Evolutionary conservation across 2,329 filamentous ascomycete species (phyloP).

Genomic region (Clarireedia monteithiana): DNA sequence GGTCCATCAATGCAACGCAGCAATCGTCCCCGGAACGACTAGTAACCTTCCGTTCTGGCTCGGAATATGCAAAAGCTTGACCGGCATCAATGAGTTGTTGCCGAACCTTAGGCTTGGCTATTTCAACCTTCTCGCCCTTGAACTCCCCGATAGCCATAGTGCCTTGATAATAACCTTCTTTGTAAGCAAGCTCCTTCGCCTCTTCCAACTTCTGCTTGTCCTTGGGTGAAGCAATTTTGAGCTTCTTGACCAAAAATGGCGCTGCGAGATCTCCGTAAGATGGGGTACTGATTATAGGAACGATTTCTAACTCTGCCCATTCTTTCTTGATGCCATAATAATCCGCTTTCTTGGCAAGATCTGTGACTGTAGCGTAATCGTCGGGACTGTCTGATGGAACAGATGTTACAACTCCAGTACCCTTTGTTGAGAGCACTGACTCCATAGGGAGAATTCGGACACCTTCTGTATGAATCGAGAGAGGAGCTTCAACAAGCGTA

Average conservation of each 20-base stretch:
- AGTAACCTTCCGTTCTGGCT: constrained; percentile 84
- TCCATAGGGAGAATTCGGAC: constrained; percentile 95
- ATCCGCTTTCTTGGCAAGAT: constrained; percentile 89
- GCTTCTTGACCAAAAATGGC: constrained; percentile 73
- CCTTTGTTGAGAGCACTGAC: constrained; percentile 83
- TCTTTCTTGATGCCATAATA: constrained; percentile 96
- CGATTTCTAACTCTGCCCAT: constrained; percentile 86
- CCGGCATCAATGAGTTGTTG: constrained; percentile 68
- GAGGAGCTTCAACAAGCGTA: constrained; percentile 80
- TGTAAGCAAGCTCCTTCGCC: constrained; percentile 94
- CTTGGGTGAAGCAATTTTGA: constrained; percentile 96
- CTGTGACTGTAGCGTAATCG: constrained; percentile 82
- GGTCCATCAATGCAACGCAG: constrained; percentile 85
- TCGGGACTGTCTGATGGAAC: constrained; percentile 95
- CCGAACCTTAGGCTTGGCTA: constrained; percentile 78
- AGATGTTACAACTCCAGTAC: constrained; percentile 91
- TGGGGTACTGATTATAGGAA: constrained; percentile 84
- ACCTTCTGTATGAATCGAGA: constrained; percentile 76
- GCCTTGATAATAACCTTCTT: constrained; percentile 95
- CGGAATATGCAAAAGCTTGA: constrained; percentile 84
- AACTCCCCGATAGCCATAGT: constrained; percentile 82
- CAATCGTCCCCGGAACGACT: constrained; percentile 88
- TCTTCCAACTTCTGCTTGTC: constrained; percentile 84
- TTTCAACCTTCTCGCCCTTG: constrained; percentile 78
- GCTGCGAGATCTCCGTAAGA: constrained; percentile 81